A percentile compares a stretch with the other conserved stretches of the same genome.
phyloP scores from a whole-genome alignment of 2,329 filamentous ascomycete species.

The Phyllosticta paracitricarpa region DNA sequence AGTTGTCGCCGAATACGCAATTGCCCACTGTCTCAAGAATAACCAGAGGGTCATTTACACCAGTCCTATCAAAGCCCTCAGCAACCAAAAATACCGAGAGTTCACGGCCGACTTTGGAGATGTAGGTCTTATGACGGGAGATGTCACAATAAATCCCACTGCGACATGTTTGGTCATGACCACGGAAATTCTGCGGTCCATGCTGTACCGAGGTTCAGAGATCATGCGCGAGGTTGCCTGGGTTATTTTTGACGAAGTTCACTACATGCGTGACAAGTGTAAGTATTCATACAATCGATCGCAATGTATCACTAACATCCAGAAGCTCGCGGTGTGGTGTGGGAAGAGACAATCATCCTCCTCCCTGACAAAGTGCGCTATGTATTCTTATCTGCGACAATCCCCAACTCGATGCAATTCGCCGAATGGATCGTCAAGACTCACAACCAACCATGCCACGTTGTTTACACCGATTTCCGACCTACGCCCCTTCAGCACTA shows the following conservation, averaged over 20 bases:
- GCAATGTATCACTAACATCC: not conserved
- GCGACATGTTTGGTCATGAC: constrained; percentile 98
- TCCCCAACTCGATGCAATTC: constrained; percentile 98
- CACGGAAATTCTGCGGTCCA: constrained; percentile 95
- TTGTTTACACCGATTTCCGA: constrained; percentile 97
- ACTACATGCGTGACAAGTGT: constrained; percentile 90
- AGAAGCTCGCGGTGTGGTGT: constrained; percentile 76
- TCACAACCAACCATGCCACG: constrained; percentile 93
- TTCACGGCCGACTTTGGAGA: constrained; percentile 94
- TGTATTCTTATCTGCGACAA: constrained; percentile 95
- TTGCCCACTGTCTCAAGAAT: constrained; percentile 91
- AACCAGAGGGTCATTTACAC: constrained; percentile 99
- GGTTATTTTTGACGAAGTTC: constrained; percentile 98
- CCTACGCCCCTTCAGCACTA: constrained; percentile 96
- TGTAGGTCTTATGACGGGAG: constrained; percentile 95
- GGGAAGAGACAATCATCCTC: constrained; percentile 98
- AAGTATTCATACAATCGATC: constrained; percentile 11
- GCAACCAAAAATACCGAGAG: constrained; percentile 97
- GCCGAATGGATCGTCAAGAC: constrained; percentile 99
- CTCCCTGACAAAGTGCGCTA: constrained; percentile 98
- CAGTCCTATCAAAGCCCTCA: constrained; percentile 96
- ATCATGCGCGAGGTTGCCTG: constrained; percentile 99
- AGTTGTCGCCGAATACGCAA: constrained; percentile 95
- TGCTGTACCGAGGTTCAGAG: constrained; percentile 95
- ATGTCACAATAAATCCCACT: constrained; percentile 98